A percentile compares a stretch with the other conserved stretches of the same genome.
phyloP scores from a whole-genome alignment of 495 filamentous ascomycete species.

The Penicillium ucsense region DNA sequence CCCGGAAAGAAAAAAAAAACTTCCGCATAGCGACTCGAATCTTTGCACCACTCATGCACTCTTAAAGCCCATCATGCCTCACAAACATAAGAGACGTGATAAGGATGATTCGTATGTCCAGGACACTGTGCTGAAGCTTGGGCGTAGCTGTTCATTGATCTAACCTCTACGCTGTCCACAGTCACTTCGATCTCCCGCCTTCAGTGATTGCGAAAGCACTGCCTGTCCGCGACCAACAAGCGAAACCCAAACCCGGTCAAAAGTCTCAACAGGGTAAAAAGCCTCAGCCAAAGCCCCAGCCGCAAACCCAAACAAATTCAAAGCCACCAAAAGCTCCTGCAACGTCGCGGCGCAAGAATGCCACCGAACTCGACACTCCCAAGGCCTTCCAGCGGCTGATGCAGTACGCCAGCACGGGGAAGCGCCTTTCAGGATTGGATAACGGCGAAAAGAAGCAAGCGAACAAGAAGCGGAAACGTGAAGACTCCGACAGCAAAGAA shows the following conservation, averaged over 20 bases:
- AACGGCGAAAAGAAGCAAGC: slow-evolving; percentile 43
- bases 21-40: slow-evolving; percentile 4
- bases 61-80: slow-evolving; percentile 52
- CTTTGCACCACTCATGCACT: neutral
- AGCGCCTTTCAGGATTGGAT: slow-evolving; percentile 57
- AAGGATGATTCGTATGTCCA: slow-evolving; percentile 33
- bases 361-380: slow-evolving; percentile 65
- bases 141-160: neutral
- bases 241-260: slow-evolving; percentile 16
- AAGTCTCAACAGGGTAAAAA: slow-evolving; percentile 3
- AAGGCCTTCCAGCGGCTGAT: slow-evolving; percentile 77
- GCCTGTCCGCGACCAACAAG: slow-evolving; percentile 39
- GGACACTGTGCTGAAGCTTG: too few species aligned
- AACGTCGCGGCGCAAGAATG: slow-evolving; percentile 31
- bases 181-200: slow-evolving; percentile 68
- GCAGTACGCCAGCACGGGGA: slow-evolving; percentile 47
- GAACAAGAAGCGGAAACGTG: slow-evolving; percentile 42
- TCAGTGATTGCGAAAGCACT: slow-evolving; percentile 59
- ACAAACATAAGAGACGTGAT: slow-evolving; percentile 66
- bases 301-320: slow-evolving; percentile 6
- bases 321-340: slow-evolving; percentile 10
- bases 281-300: slow-evolving; percentile 11
- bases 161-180: neutral
- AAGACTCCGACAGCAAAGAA: slow-evolving; percentile 5
- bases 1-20: slow-evolving; percentile 16